Base-by-base conservation (phyloP, 2,329 filamentous ascomycete genomes). In the Sporothrix dimorphospora region DNA sequence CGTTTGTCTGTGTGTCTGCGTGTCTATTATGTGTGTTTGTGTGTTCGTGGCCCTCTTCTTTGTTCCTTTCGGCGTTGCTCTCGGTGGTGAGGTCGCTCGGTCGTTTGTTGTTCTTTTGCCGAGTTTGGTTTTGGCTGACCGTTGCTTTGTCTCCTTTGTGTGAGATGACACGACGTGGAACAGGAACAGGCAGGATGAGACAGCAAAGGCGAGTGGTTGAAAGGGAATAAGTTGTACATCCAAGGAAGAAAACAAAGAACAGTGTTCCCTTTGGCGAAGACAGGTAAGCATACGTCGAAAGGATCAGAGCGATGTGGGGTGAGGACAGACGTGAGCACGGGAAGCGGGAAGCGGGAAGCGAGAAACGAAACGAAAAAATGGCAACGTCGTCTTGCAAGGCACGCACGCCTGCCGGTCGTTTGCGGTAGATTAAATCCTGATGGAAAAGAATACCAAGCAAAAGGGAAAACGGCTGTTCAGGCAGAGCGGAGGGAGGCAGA, bases 111-210 rank as follows among this genome's bases (percentile, higher is more conserved):
- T 49, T 34, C 6, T 9, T 16, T n/a, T 49, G 47, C 47, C 47
- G 16, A 19, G 42, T 42, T 63, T 45, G 55, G 14, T 16, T 27
- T 45, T 45, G 59, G 38, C 59, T 65, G 59, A 38, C 59, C 59
- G 59, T 65, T 42, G 11, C n/a, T 65, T 21, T 27, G n/a, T 65
- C 21, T 65, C 11, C n/a, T 45, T 45, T 65, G 38, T 65, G 59
- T 61, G 59, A 45, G 59, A 27, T 63, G 59, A 45, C 38, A 24
- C 59, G 27, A 63, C 11, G 11, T 63, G n/a, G 38, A 42, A 63
- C 38, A 24, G n/a, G 38, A 42, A 63, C 38, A 24, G n/a, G 38
- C 11, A 24, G 38, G 59, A 63, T 45, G 59, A 45, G 59, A 63
- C 59, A 5, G 27, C 59, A 19, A 42, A 63, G 27, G 38, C 38